These are phyloP conservation scores for Mediolabrus comicus DNA, from an alignment of 108 stramenopile genomes.

Conservation along the genomic window DNA sequence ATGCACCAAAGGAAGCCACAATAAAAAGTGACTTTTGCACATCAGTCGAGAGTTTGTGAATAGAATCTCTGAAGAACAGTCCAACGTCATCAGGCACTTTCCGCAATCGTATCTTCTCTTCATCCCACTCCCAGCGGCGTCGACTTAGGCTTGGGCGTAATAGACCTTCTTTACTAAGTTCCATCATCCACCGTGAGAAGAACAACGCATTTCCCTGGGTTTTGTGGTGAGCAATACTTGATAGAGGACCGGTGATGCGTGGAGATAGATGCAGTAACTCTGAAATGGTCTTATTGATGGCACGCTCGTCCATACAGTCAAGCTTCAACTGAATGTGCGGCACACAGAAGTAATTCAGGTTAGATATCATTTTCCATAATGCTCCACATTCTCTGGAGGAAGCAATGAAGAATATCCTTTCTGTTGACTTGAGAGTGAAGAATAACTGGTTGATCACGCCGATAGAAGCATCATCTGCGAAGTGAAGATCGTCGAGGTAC, in stretches of 20 bases:
- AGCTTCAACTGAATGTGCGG: neutral
- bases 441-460: slow-evolving; percentile 13
- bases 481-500: slow-evolving; percentile 32
- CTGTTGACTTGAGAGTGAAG: neutral
- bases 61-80: neutral
- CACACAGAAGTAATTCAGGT: neutral
- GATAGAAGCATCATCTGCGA: slow-evolving; percentile 21
- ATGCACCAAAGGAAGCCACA: slow-evolving; percentile 22
- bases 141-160: neutral
- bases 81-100: slow-evolving; percentile 27
- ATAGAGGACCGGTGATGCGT: slow-evolving; percentile 9
- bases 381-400: slow-evolving; percentile 12
- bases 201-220: slow-evolving; percentile 34
- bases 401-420: slow-evolving; percentile 4
- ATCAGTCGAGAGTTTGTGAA: neutral
- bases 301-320: slow-evolving; percentile 1
- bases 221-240: slow-evolving; percentile 14
- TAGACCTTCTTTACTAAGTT: slow-evolving; percentile 6
- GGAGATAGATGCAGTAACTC: slow-evolving; percentile 17
- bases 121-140: slow-evolving; percentile 31
- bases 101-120: slow-evolving; percentile 11
- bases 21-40: slow-evolving; percentile 5
- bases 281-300: slow-evolving; percentile 10
- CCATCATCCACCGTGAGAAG: slow-evolving; percentile 5
- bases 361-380: slow-evolving; percentile 1